These are phyloP conservation scores for Bipolaris zeicola DNA, from an alignment of 2,329 filamentous ascomycete genomes.

Conservation along the genomic window DNA sequence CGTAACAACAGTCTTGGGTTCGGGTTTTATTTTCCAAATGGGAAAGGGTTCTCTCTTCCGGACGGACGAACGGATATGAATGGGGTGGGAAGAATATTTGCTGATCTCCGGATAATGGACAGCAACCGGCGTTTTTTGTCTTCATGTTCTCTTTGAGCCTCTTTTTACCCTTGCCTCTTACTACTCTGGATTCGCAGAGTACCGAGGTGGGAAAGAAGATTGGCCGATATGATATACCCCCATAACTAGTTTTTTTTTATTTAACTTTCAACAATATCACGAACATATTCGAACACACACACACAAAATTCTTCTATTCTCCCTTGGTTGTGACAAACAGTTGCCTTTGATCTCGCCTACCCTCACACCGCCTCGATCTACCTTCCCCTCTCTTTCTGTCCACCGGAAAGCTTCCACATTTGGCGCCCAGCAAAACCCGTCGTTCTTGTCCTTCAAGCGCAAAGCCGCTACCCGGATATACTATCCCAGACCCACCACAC, in stretches of 20 bases:
- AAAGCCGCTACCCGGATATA: too few relatives aligned
- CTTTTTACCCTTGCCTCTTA: neutral
- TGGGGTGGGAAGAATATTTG: conserved; percentile 1
- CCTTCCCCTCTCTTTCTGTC: too few relatives aligned
- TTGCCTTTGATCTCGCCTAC: too few relatives aligned
- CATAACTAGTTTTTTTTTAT: neutral
- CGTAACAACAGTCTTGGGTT: conserved; percentile 14
- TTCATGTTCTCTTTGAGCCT: neutral
- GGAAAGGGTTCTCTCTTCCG: neutral
- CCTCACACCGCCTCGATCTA: too few relatives aligned
- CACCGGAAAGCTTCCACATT: too few relatives aligned
- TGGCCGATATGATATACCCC: conserved; percentile 31
- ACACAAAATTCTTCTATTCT: neutral
- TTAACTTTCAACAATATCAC: conserved; percentile 12
- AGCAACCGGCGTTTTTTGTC: conserved; percentile 25
- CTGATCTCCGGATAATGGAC: conserved; percentile 24
- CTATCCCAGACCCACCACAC: too few relatives aligned
- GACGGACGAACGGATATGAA: conserved; percentile 1
- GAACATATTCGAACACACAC: neutral
- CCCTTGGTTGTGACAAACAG: too few relatives aligned
- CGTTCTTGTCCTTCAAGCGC: too few relatives aligned
- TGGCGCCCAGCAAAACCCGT: too few relatives aligned
- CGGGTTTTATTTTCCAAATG: conserved; percentile 1
- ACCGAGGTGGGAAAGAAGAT: neutral
- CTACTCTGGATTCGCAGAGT: neutral